Evolutionary conservation across 495 filamentous ascomycete genomes (phyloP).

Genomic region (Aspergillus avenaceus): DNA sequence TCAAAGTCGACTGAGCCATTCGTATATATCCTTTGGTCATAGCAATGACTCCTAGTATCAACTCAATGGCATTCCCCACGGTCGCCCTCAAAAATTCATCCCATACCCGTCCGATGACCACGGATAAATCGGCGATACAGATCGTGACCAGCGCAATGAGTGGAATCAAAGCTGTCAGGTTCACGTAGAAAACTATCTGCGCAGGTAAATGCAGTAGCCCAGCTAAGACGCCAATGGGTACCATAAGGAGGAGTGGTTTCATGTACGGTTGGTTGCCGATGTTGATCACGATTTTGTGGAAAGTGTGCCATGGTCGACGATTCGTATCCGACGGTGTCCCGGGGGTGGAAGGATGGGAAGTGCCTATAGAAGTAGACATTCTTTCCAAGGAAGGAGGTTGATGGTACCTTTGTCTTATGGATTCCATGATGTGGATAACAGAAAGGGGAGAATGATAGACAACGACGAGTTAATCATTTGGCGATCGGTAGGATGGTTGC

Average conservation of each 20-base stretch:
- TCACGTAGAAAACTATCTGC: slow-evolving; percentile 14
- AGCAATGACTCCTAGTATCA: slow-evolving; percentile 21
- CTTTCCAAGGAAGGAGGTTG: neutral
- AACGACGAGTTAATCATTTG: too few species aligned
- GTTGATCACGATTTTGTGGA: neutral
- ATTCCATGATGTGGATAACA: neutral
- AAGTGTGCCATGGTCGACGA: slow-evolving; percentile 3
- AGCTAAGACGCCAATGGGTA: slow-evolving; percentile 13
- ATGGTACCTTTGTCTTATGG: neutral
- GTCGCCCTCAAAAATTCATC: slow-evolving; percentile 25
- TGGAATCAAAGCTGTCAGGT: slow-evolving; percentile 14
- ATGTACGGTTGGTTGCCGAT: slow-evolving; percentile 1
- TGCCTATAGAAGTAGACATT: neutral
- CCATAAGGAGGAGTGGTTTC: slow-evolving; percentile 3
- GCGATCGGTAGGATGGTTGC: too few species aligned
- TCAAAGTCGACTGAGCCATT: slow-evolving; percentile 15
- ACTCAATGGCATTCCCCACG: slow-evolving; percentile 22
- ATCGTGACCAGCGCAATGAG: slow-evolving; percentile 14
- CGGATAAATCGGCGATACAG: slow-evolving; percentile 14
- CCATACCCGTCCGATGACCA: neutral
- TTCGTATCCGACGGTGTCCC: neutral
- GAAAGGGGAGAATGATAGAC: too few species aligned
- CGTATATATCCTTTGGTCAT: slow-evolving; percentile 6
- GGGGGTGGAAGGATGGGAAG: neutral
- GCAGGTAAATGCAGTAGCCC: slow-evolving; percentile 4